Evolutionary conservation across 2,329 filamentous ascomycete genomes (phyloP).

Genomic region (Xylaria sp.): DNA sequence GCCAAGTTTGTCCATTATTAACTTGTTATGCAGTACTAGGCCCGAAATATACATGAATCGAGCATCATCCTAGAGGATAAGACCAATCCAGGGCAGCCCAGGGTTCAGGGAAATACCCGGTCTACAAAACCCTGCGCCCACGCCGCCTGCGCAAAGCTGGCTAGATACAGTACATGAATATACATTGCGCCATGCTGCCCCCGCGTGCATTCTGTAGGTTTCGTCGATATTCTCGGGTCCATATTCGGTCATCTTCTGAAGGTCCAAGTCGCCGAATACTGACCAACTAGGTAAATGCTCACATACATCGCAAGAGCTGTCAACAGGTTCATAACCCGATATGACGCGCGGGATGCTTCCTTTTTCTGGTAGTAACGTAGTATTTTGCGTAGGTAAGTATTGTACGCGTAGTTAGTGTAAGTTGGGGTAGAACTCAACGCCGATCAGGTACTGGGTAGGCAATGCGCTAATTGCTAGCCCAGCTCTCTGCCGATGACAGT

Average conservation of each 20-base stretch:
- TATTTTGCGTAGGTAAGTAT: not conserved
- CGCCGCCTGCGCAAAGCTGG: not conserved
- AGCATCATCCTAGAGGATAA: not conserved
- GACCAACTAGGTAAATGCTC: not conserved
- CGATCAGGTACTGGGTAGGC: constrained; percentile 2
- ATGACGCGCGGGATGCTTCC: not conserved
- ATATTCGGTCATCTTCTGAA: not conserved
- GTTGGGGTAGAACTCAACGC: no score
- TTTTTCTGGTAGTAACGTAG: not conserved
- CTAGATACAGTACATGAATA: not conserved
- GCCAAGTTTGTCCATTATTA: not conserved
- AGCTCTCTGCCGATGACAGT: no score
- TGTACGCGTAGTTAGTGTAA: not conserved
- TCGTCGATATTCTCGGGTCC: not conserved
- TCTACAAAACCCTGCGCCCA: not conserved
- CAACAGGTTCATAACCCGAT: not conserved
- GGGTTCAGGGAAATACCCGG: no score
- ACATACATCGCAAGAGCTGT: not conserved
- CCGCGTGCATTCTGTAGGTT: not conserved
- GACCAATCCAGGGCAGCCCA: not conserved
- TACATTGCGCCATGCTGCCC: no score
- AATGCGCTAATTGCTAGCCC: no score
- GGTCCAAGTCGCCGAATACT: not conserved
- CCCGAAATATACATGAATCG: constrained; percentile 1
- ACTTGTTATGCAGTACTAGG: constrained; percentile 2